phyloP scores from a whole-genome alignment of 768 basidiomycete species.

The Dictyophora rubrovolvata region DNA sequence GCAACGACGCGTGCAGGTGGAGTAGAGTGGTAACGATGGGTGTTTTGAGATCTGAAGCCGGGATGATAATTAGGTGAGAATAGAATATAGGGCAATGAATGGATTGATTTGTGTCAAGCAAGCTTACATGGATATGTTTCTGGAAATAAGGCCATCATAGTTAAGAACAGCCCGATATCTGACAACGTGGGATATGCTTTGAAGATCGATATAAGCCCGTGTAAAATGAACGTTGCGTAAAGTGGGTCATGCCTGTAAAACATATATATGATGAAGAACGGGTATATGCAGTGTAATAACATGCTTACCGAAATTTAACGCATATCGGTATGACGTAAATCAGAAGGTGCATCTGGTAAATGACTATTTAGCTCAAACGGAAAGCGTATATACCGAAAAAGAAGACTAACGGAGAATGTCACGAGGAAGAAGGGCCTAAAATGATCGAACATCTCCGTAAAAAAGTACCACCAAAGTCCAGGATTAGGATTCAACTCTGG shows the following conservation, averaged over 20 bases:
- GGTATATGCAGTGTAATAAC: neutral
- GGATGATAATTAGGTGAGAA: neutral
- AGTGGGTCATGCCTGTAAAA: constrained; percentile 66
- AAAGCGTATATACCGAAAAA: neutral
- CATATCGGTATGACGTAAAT: constrained; percentile 80
- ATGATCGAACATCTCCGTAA: constrained; percentile 99
- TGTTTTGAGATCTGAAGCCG: constrained; percentile 62
- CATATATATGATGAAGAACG: neutral
- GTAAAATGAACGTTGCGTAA: constrained; percentile 64
- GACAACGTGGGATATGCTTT: constrained; percentile 89
- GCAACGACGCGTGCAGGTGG: constrained; percentile 72
- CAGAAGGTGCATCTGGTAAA: constrained; percentile 59
- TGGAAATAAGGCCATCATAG: constrained; percentile 72
- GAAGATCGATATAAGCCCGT: constrained; percentile 73
- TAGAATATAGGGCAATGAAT: no score
- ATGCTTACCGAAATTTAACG: constrained; percentile 72
- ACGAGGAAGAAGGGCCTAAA: constrained; percentile 93
- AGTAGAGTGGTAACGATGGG: constrained; percentile 77
- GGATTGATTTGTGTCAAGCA: neutral
- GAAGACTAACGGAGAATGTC: constrained; percentile 69
- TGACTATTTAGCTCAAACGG: neutral
- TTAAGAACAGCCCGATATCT: constrained; percentile 79
- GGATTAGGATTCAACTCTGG: constrained; percentile 90
- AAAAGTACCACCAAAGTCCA: constrained; percentile 98
- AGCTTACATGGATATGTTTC: constrained; percentile 73